A percentile compares a stretch with the other conserved stretches of the same genome.
Evolutionary conservation across 768 basidiomycete genomes (phyloP).

Genomic region (Pleurotus ostreatus): DNA sequence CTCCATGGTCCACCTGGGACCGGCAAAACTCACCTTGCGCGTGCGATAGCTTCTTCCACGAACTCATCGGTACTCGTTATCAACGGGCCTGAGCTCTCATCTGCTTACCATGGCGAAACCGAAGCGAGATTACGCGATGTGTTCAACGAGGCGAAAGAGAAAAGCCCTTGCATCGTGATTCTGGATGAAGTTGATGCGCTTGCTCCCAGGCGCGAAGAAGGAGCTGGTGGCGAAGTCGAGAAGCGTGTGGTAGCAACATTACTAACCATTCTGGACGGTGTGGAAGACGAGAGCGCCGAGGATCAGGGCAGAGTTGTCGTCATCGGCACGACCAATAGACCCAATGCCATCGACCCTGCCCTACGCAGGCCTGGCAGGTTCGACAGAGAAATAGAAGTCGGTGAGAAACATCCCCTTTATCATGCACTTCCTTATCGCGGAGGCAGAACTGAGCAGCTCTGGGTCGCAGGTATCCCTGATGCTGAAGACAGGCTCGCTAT

Average conservation of each 20-base stretch:
- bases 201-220: slow-evolving; percentile 86
- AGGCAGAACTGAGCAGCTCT: background rate
- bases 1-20: slow-evolving; percentile 96
- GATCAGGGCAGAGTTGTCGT: slow-evolving; percentile 74
- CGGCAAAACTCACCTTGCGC: slow-evolving; percentile 95
- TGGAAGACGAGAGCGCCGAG: slow-evolving; percentile 48
- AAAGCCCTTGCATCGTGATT: slow-evolving; percentile 90
- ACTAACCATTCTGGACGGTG: slow-evolving; percentile 92
- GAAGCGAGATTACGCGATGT: slow-evolving; percentile 88
- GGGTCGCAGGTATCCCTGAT: slow-evolving; percentile 75
- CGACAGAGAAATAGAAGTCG: slow-evolving; percentile 94
- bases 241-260: slow-evolving; percentile 94
- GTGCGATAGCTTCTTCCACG: slow-evolving; percentile 87
- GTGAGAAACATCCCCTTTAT: slow-evolving; percentile 31
- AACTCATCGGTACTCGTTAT: slow-evolving; percentile 86
- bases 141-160: slow-evolving; percentile 76
- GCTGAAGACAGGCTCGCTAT: slow-evolving; percentile 81
- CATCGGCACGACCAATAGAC: slow-evolving; percentile 93
- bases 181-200: slow-evolving; percentile 96
- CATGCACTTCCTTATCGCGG: background rate
- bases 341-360: slow-evolving; percentile 94
- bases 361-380: slow-evolving; percentile 86
- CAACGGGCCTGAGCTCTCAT: slow-evolving; percentile 93
- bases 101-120: slow-evolving; percentile 96
- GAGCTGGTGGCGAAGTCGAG: slow-evolving; percentile 92